Evolutionary conservation across 371 early-diverging fungal species (phyloP).

Genomic region (Blyttiomyces sp.): DNA sequence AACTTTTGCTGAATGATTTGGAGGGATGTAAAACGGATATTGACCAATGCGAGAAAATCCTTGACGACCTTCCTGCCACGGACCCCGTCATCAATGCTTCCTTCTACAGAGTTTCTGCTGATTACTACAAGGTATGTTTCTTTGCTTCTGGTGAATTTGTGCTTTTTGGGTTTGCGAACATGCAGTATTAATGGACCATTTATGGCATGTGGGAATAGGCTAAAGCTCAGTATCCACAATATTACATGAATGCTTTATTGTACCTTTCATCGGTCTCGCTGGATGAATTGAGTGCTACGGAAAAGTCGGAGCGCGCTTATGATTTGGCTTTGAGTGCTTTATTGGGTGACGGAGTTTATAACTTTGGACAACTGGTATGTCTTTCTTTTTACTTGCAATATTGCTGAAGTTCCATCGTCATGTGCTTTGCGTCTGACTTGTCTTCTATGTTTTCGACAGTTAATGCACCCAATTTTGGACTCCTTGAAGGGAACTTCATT

Average conservation of each 20-base stretch:
- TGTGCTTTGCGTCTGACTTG: too few species aligned
- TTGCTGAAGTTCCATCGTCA: neutral
- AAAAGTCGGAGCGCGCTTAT: constrained; percentile 82
- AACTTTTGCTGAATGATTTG: constrained; percentile 68
- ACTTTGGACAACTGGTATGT: constrained; percentile 95
- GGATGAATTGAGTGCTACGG: constrained; percentile 68
- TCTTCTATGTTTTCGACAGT: constrained; percentile 41
- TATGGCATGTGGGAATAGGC: constrained; percentile 45
- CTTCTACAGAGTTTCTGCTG: constrained; percentile 92
- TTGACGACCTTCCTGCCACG: constrained; percentile 76
- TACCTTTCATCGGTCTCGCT: constrained; percentile 87
- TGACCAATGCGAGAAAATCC: constrained; percentile 78
- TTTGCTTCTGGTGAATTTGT: constrained; percentile 3
- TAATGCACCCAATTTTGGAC: constrained; percentile 93
- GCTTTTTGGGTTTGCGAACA: neutral
- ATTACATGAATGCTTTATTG: constrained; percentile 91
- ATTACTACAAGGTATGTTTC: constrained; percentile 81
- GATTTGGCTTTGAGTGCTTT: constrained; percentile 90
- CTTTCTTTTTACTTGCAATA: neutral
- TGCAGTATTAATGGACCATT: neutral
- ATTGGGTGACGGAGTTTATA: constrained; percentile 92
- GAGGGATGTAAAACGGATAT: constrained; percentile 79
- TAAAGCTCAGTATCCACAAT: constrained; percentile 86
- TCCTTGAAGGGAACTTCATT: constrained; percentile 71
- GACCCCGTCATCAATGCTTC: constrained; percentile 89